phyloP scores from a whole-genome alignment of 106 monocot genomes.

The Phalaenopsis aphrodite region DNA sequence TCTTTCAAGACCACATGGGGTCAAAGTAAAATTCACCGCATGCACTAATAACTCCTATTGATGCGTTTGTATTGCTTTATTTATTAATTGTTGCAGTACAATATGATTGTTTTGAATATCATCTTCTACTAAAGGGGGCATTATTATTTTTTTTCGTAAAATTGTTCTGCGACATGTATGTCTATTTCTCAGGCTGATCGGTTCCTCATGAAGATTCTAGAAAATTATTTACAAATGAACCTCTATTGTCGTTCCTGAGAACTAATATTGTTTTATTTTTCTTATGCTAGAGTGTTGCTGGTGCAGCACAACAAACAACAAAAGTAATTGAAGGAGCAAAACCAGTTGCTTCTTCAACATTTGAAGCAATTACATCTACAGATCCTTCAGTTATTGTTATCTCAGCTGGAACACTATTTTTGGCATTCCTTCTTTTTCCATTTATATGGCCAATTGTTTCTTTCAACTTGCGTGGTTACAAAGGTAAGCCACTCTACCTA shows the following conservation, averaged over 20 bases:
- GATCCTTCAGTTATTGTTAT: conserved; percentile 53
- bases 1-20: too few relatives aligned
- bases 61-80: too few relatives aligned
- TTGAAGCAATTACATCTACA: conserved; percentile 63
- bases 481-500: conserved; percentile 37
- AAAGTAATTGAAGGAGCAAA: conserved; percentile 73
- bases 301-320: conserved; percentile 50
- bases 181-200: too few relatives aligned
- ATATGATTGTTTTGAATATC: too few relatives aligned
- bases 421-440: conserved; percentile 75
- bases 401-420: conserved; percentile 52
- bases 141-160: too few relatives aligned
- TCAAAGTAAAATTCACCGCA: too few relatives aligned
- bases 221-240: background rate
- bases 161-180: too few relatives aligned
- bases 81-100: too few relatives aligned
- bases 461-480: conserved; percentile 79
- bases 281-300: conserved; percentile 47
- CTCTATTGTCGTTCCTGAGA: background rate
- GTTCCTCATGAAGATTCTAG: too few relatives aligned
- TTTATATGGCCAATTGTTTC: conserved; percentile 66
- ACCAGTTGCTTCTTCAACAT: conserved; percentile 72
- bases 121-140: too few relatives aligned
- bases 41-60: too few relatives aligned
- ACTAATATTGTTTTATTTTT: conserved; percentile 17